Base-by-base conservation (phyloP, 179 eudicot genomes). In the Nepenthes alata region DNA sequence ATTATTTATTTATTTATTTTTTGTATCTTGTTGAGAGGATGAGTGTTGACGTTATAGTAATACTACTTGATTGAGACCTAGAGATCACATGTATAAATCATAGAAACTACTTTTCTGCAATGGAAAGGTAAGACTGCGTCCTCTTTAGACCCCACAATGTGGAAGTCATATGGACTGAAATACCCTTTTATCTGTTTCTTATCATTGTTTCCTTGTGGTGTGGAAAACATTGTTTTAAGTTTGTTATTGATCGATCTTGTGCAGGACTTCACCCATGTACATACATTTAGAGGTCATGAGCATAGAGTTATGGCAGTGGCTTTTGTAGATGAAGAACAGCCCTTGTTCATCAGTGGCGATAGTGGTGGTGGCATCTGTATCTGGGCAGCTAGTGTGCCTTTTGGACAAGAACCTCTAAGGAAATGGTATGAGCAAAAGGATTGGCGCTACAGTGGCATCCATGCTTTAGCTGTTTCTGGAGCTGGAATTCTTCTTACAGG, bases 381-480 rank as follows among this genome's bases (percentile, higher is more conserved):
- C 34, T 91, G 96, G 96, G 77, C 53, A 60, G 75, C 80, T 63
- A 65, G 45, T 64, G 39, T 62, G 61, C 85, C 95, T 54, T 86
- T 84, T 67, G 72, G 64, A 49, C 77, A 76, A 74, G 80, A 70
- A 56, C 91, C 96, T 36, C 59, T 81, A 64, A 86, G 76, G 70
- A 85, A 72, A 61, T 73, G 89, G 79, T 67, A 59, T 34, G 96
- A 86, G 77, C 69, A 84, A 67, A 82, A 86, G 59, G 96, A 91
- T 75, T 91, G 97, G 97, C 91, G 96, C 55, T 91, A 88, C 70
- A 88, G 84, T 79, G 97, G 97, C 38, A 86, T 91, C 67, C 95
- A 88, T 62, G 86, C 96, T 50, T 77, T 91, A 57, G 87, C 95
- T 44, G 66, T 81, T 69, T 84, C 89, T 71, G 85, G 82, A 61